A percentile compares a stretch with the other conserved stretches of the same genome.
Conservation (phyloP, 139 green algal species). For the Coelastrella sp. region DNA sequence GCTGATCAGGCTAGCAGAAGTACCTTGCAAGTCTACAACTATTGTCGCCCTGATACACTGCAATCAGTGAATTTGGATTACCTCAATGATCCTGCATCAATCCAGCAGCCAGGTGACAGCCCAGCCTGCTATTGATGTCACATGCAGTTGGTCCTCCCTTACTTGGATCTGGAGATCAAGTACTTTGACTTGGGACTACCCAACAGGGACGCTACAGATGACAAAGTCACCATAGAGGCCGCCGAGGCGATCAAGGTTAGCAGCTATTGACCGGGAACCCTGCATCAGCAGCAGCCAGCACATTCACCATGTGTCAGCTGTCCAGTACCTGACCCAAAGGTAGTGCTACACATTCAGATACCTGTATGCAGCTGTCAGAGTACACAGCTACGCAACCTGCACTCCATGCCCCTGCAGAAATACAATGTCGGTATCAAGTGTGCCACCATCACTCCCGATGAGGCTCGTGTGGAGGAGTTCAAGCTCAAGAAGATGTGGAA, state of each 20-base stretch:
- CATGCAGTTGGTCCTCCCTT: slow-evolving; percentile 92
- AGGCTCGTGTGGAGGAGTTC: slow-evolving; percentile 96
- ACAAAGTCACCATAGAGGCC: slow-evolving; percentile 90
- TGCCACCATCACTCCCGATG: slow-evolving; percentile 97
- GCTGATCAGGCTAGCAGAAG: too few relatives aligned
- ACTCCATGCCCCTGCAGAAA: slow-evolving; percentile 60
- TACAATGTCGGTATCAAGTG: slow-evolving; percentile 97
- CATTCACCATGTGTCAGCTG: too few relatives aligned
- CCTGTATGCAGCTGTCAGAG: too few relatives aligned
- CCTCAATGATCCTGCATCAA: not conserved
- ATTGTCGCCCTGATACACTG: too few relatives aligned
- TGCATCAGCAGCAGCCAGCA: not conserved
- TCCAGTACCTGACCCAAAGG: too few relatives aligned
- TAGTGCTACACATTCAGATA: too few relatives aligned
- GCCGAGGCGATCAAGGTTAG: slow-evolving; percentile 76
- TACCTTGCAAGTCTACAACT: too few relatives aligned
- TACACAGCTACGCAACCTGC: not conserved
- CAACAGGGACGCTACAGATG: slow-evolving; percentile 84
- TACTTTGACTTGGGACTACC: slow-evolving; percentile 95
- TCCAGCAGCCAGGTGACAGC: not conserved
- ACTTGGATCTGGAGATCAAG: slow-evolving; percentile 93
- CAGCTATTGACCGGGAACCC: not conserved
- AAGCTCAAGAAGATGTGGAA: slow-evolving; percentile 87
- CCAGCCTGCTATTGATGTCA: too few relatives aligned
- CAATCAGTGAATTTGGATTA: too few relatives aligned